These are phyloP conservation scores for Rhodotorula sphaerocarpa DNA, from an alignment of 768 basidiomycete genomes.

Conservation along the genomic window DNA sequence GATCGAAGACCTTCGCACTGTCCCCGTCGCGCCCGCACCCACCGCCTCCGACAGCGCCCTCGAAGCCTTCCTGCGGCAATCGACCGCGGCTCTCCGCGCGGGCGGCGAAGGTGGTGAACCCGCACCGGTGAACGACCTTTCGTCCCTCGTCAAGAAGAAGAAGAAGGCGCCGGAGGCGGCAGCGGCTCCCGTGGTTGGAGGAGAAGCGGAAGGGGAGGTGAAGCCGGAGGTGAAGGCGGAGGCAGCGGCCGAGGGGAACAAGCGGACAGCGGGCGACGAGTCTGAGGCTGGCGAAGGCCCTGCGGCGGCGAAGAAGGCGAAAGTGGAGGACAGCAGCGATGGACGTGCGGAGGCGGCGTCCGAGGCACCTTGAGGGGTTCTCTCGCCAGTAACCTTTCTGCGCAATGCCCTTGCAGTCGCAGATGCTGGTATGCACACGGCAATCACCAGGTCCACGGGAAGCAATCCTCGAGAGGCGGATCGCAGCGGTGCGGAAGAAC, in stretches of 20 bases:
- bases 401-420: no score
- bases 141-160: constrained; percentile 31
- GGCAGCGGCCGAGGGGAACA: not conserved
- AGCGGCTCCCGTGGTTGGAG: not conserved
- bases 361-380: no score
- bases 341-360: no score
- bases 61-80: constrained; percentile 19
- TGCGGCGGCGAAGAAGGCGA: constrained; percentile 1
- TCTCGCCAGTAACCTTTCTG: no score
- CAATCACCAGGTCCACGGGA: no score
- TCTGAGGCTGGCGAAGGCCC: not conserved
- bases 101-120: not conserved
- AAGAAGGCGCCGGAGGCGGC: constrained; percentile 10
- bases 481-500: no score
- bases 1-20: constrained; percentile 34
- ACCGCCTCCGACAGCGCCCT: constrained; percentile 19
- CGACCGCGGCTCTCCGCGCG: not conserved
- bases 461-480: no score
- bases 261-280: not conserved
- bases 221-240: not conserved
- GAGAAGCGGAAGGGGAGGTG: not conserved
- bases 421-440: no score
- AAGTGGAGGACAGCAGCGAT: not conserved
- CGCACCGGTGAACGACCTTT: constrained; percentile 26
- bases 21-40: constrained; percentile 16